A percentile compares a stretch with the other conserved stretches of the same genome.
Evolutionary conservation across 2,329 filamentous ascomycete genomes (phyloP).

Genomic region (Hypoxylon sp.): DNA sequence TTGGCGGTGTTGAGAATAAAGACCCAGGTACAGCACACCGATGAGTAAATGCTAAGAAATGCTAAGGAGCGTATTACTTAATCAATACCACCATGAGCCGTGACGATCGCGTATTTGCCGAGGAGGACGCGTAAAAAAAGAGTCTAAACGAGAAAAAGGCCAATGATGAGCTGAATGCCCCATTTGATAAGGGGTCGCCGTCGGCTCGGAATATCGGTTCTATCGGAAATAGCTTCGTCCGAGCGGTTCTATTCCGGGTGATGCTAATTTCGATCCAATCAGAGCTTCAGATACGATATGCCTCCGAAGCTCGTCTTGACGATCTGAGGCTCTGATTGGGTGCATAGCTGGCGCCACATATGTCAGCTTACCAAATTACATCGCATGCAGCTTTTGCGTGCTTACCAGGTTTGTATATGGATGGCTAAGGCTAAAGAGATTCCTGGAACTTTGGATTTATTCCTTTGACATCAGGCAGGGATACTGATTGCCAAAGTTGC

Average conservation of each 20-base stretch:
- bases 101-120: slow-evolving; percentile 1
- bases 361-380: slow-evolving; percentile 7
- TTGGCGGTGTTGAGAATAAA: neutral
- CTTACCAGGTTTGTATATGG: neutral
- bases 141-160: neutral
- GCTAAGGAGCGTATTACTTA: neutral
- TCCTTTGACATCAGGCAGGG: neutral
- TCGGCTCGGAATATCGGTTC: slow-evolving; percentile 1
- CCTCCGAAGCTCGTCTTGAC: neutral
- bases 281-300: neutral
- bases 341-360: neutral
- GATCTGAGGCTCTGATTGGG: slow-evolving; percentile 4
- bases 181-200: neutral
- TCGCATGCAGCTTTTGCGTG: slow-evolving; percentile 1
- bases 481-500: neutral
- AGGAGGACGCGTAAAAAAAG: neutral
- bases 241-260: neutral
- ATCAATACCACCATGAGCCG: slow-evolving; percentile 2
- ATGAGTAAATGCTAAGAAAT: neutral
- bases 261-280: neutral
- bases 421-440: neutral
- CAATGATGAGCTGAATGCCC: slow-evolving; percentile 4
- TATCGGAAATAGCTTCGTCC: slow-evolving; percentile 3
- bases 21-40: neutral
- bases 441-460: neutral